Evolutionary conservation across 108 stramenopile genomes (phyloP).

Genomic region (Skeletonema grethae): DNA sequence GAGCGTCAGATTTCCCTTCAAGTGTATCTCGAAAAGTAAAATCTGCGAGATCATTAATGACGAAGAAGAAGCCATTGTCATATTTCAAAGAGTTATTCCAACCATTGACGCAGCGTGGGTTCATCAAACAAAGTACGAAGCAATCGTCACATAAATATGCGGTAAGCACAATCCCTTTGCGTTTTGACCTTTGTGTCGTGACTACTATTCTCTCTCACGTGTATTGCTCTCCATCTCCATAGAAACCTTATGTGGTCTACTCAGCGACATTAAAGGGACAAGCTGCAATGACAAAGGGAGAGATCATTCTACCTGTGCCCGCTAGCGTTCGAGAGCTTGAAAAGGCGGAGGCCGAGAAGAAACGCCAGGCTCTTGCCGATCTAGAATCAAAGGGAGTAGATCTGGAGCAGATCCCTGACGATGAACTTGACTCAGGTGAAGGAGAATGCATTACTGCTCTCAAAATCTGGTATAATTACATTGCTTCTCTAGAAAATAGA

Average conservation of each 20-base stretch:
- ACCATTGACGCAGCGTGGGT: constrained; percentile 46
- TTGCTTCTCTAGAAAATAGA: constrained; percentile 44
- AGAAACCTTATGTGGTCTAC: constrained; percentile 42
- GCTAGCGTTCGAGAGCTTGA: constrained; percentile 65
- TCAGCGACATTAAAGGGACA: constrained; percentile 47
- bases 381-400: constrained; percentile 57
- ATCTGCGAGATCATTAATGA: constrained; percentile 21
- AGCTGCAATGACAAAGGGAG: constrained; percentile 23
- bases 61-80: constrained; percentile 40
- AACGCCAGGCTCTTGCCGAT: constrained; percentile 44
- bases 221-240: not conserved
- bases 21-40: constrained; percentile 13
- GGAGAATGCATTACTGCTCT: constrained; percentile 75
- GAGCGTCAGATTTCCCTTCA: constrained; percentile 8
- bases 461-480: constrained; percentile 62
- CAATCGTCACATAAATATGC: constrained; percentile 24
- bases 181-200: not conserved
- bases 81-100: constrained; percentile 61
- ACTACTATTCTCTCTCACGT: not conserved
- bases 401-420: constrained; percentile 59
- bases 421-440: constrained; percentile 74
- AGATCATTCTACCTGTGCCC: constrained; percentile 75
- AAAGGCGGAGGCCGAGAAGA: constrained; percentile 50
- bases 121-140: constrained; percentile 43
- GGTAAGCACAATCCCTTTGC: constrained; percentile 6